phyloP scores from a whole-genome alignment of 2,329 filamentous ascomycete species.

The Paramyrothecium sp. region DNA sequence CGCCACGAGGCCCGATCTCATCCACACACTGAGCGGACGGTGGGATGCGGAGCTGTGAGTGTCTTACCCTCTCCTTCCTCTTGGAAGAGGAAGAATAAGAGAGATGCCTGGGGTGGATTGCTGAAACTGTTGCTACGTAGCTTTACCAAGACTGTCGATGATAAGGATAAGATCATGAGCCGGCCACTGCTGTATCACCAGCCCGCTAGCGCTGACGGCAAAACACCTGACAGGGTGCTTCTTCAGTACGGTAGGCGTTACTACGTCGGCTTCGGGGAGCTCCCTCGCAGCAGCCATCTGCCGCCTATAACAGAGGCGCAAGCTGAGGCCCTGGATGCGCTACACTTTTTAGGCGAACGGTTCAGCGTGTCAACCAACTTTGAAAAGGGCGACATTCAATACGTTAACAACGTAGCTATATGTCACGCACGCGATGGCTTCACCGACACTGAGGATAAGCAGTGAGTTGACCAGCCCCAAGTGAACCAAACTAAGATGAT shows the following conservation, averaged over 20 bases:
- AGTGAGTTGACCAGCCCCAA: not conserved
- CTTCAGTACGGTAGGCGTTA: not conserved
- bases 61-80: not conserved
- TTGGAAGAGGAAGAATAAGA: not conserved
- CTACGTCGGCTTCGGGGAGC: not conserved
- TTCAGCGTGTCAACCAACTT: conserved; percentile 38
- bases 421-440: conserved; percentile 48
- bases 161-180: not conserved
- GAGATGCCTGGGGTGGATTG: no score
- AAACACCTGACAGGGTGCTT: not conserved
- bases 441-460: conserved; percentile 29
- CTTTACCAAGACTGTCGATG: not conserved
- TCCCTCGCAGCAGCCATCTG: conserved; percentile 24
- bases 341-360: conserved; percentile 41
- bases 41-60: not conserved
- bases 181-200: conserved; percentile 3
- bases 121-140: no score
- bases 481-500: not conserved
- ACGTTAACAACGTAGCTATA: conserved; percentile 47
- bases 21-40: conserved; percentile 47
- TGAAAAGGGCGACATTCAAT: conserved; percentile 45
- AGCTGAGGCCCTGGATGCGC: conserved; percentile 43
- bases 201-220: not conserved
- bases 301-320: conserved; percentile 49
- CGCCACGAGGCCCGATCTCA: conserved; percentile 51